Evolutionary conservation across 106 monocot genomes (phyloP).

Genomic region (Ottelia alismoides): DNA sequence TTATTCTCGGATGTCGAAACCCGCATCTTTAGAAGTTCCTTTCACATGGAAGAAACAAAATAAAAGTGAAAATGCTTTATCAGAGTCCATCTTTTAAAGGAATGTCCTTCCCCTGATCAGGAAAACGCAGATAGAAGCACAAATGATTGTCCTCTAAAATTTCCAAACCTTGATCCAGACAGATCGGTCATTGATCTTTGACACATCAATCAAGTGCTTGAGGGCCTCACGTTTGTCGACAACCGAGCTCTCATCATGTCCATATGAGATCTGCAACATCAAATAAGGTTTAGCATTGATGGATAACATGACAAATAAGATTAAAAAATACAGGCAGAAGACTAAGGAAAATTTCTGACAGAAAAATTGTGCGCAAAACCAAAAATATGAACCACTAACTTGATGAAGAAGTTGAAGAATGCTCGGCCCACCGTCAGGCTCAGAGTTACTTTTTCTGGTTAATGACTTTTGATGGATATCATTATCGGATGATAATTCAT

Average conservation of each 20-base stretch:
- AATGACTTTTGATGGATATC: slow-evolving; percentile 24
- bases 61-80: no score
- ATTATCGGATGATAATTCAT: slow-evolving; percentile 24
- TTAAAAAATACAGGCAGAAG: neutral
- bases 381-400: no score
- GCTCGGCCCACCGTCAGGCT: slow-evolving; percentile 44
- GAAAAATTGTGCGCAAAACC: no score
- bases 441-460: slow-evolving; percentile 23
- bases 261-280: slow-evolving; percentile 50
- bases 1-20: no score
- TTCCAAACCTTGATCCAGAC: slow-evolving; percentile 79
- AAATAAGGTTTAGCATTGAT: neutral
- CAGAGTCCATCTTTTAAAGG: no score
- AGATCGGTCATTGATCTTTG: slow-evolving; percentile 56
- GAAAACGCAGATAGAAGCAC: neutral
- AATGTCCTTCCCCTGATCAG: no score
- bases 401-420: slow-evolving; percentile 89
- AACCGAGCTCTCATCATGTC: slow-evolving; percentile 38
- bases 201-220: slow-evolving; percentile 58
- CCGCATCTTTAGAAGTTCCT: no score
- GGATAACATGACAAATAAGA: no score
- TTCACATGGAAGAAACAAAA: no score
- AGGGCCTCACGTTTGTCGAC: slow-evolving; percentile 56
- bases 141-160: neutral
- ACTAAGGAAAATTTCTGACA: neutral